These are phyloP conservation scores for Polygonum aviculare DNA, from an alignment of 148 eudicot genomes.

Conservation along the genomic window DNA sequence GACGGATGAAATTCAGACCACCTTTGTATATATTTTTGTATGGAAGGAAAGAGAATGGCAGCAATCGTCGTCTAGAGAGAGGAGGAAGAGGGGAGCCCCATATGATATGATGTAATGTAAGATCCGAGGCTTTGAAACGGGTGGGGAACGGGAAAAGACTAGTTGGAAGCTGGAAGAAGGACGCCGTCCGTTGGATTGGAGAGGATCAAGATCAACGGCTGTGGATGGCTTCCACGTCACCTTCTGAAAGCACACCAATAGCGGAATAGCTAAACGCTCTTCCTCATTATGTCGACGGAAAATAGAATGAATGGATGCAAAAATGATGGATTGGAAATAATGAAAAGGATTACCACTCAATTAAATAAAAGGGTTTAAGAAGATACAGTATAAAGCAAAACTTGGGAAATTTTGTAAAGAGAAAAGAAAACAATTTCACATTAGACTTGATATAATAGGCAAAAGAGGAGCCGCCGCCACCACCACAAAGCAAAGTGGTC, in stretches of 20 bases:
- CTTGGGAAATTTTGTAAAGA: no score
- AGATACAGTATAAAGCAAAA: no score
- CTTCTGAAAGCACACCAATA: not conserved
- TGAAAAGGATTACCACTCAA: no score
- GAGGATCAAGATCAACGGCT: not conserved
- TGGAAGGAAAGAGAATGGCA: not conserved
- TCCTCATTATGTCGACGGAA: not conserved
- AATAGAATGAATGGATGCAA: no score
- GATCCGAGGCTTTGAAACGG: slow-evolving; percentile 23
- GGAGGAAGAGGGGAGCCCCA: slow-evolving; percentile 4
- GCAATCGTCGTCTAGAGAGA: not conserved
- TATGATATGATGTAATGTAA: slow-evolving; percentile 17
- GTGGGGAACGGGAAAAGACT: not conserved
- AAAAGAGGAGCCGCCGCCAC: no score
- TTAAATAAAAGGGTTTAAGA: no score
- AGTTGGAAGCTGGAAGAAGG: not conserved
- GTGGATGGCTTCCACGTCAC: not conserved
- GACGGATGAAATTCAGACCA: not conserved
- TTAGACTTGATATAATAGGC: no score
- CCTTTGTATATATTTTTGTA: no score
- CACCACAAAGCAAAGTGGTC: no score
- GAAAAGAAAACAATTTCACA: no score
- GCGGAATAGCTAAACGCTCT: not conserved
- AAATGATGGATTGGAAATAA: no score
- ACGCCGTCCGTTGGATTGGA: not conserved